These are phyloP conservation scores for Tremella mesenterica DNA, from an alignment of 768 basidiomycete genomes.

Conservation along the genomic window DNA sequence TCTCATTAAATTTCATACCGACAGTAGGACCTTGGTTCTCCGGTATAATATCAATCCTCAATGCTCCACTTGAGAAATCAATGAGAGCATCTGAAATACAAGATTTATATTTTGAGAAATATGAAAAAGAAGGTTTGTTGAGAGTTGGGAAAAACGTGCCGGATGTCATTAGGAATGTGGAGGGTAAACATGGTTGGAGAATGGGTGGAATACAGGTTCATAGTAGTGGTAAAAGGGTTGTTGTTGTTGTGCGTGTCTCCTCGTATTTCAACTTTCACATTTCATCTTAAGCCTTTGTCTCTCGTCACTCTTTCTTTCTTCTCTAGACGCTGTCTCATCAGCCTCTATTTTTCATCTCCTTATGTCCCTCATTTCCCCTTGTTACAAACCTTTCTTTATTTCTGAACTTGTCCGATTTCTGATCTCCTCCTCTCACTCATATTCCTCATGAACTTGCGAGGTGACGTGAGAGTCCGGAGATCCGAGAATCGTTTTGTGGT, in stretches of 20 bases:
- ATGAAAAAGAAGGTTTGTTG: constrained; percentile 65
- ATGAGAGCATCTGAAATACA: constrained; percentile 65
- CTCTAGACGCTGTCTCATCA: no score
- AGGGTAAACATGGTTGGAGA: constrained; percentile 76
- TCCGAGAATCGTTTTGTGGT: no score
- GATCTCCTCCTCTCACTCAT: no score
- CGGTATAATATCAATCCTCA: constrained; percentile 81
- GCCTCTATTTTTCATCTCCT: no score
- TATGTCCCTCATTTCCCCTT: not conserved
- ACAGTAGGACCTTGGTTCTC: constrained; percentile 89
- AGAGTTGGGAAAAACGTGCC: constrained; percentile 62
- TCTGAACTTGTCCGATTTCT: not conserved
- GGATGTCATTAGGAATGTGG: constrained; percentile 58
- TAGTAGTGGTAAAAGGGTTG: constrained; percentile 76
- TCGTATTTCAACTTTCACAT: no score
- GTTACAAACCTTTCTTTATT: not conserved
- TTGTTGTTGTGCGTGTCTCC: constrained; percentile 66
- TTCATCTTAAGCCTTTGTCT: no score
- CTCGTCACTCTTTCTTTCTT: no score
- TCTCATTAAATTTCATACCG: constrained; percentile 75
- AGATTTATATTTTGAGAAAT: constrained; percentile 66
- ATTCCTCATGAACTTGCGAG: no score
- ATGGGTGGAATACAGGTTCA: constrained; percentile 93
- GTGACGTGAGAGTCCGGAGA: not conserved
- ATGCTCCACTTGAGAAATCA: constrained; percentile 63